A percentile compares a stretch with the other conserved stretches of the same genome.
Conservation (phyloP, 192 early-diverging fungal genomes). For the Geosiphon pyriformis region DNA sequence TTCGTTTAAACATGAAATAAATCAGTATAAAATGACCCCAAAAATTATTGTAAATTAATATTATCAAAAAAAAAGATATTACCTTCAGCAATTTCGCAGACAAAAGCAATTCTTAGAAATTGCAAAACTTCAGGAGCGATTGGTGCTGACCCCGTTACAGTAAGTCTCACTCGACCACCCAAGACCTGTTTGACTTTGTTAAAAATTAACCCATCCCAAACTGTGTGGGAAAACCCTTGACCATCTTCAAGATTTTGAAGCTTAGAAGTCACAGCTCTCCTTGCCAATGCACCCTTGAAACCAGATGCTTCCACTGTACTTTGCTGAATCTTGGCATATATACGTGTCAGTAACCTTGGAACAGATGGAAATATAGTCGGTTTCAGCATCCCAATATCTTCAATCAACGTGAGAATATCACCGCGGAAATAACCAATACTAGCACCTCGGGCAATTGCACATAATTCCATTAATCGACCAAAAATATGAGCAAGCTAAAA, state of each 20-base stretch:
- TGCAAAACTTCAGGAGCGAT: slow-evolving; percentile 59
- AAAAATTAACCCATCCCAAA: slow-evolving; percentile 89
- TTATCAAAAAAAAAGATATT: neutral
- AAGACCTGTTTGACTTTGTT: slow-evolving; percentile 73
- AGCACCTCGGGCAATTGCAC: neutral
- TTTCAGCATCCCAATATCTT: slow-evolving; percentile 71
- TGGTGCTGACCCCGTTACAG: slow-evolving; percentile 69
- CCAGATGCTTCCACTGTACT: slow-evolving; percentile 58
- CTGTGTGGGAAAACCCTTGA: slow-evolving; percentile 55
- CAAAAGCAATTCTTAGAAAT: slow-evolving; percentile 64
- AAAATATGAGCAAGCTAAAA: slow-evolving; percentile 26
- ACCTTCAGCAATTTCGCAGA: slow-evolving; percentile 59
- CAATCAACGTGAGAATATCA: slow-evolving; percentile 64
- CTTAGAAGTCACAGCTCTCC: slow-evolving; percentile 59
- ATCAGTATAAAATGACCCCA: neutral
- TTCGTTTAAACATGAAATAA: neutral
- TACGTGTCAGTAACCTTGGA: slow-evolving; percentile 87
- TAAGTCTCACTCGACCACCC: slow-evolving; percentile 67
- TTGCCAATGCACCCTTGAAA: slow-evolving; percentile 44
- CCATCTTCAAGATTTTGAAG: slow-evolving; percentile 50
- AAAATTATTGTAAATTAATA: neutral
- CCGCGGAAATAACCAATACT: slow-evolving; percentile 40
- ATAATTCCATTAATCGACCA: slow-evolving; percentile 23
- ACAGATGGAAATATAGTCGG: slow-evolving; percentile 86
- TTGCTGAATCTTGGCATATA: slow-evolving; percentile 59